Evolutionary conservation across 2,329 filamentous ascomycete species (phyloP), one percentile per base, ranked within the genome.

Genomic region (Raffaelea deltoideospora): DNA sequence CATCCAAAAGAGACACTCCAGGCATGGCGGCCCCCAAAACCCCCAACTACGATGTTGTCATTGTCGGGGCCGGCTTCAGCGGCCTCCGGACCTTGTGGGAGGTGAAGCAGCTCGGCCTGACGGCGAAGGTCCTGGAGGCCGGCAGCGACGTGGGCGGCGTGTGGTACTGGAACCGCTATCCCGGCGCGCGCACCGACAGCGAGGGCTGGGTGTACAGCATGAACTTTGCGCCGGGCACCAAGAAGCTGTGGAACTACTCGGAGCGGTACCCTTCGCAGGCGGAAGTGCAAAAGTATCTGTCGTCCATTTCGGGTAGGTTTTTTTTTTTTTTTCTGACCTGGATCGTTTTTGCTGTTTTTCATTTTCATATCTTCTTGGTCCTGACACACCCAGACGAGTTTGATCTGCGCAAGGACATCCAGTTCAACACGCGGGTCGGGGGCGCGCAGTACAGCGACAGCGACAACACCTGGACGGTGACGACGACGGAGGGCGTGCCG

Each of bases 141-240:
- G 71, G 79, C 35, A 56, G 65, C 34, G 61, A 67, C 31, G 60
- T 85, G 9, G 82, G 81, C 10, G 81, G 82, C n/a, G 87, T 81
- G 10, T 88, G 82, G 82, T 72, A 71, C 48, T 68, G 85, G 39
- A 87, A 84, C 61, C 71, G 68, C 26, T 87, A 85, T 49, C 81
- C 79, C 0, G 78, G 81, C 21, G 71, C 86, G 39, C 69, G 76
- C 21, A 77, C 72, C 24, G 76, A 79, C 1, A 88, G 80, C 72
- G 65, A 77, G 34, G 78, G 77, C 4, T 87, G 81, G 80, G 60
- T 57, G 6, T 62, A 71, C 28, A 50, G 57, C 9, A 59, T 63
- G 38, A 59, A 60, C 31, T 69, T 79, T 48, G 69, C 65, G 0
- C 56, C 60, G 10, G 72, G 63, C 2, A 77, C 21, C 49, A 61